These are phyloP conservation scores for Coniochaeta sp. DNA, from an alignment of 2,329 filamentous ascomycete species.

Conservation along the genomic window DNA sequence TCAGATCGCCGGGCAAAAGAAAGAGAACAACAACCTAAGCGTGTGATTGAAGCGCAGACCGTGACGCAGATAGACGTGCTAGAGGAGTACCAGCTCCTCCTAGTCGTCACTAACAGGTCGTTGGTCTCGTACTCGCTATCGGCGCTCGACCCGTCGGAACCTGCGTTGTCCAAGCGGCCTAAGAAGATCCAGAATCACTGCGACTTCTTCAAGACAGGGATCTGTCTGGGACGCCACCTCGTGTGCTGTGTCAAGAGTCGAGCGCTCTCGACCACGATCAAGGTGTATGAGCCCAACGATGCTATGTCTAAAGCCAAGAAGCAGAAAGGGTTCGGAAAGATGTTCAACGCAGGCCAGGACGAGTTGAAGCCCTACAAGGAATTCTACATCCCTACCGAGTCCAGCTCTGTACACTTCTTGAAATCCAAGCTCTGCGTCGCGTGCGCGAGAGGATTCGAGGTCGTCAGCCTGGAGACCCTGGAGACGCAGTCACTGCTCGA, in stretches of 20 bases:
- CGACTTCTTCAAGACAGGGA: constrained; percentile 97
- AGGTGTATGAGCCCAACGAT: constrained; percentile 98
- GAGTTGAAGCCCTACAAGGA: constrained; percentile 96
- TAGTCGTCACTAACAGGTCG: constrained; percentile 90
- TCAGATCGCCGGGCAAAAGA: constrained; percentile 88
- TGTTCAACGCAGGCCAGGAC: constrained; percentile 89
- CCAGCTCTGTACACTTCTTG: constrained; percentile 96
- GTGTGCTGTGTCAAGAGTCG: constrained; percentile 96
- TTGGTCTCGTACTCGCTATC: constrained; percentile 83
- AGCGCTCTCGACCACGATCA: constrained; percentile 89
- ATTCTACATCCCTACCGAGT: constrained; percentile 97
- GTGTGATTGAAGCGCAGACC: constrained; percentile 76
- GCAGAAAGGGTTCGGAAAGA: constrained; percentile 90
- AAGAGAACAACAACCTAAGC: constrained; percentile 58
- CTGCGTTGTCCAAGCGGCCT: constrained; percentile 71
- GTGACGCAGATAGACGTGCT: constrained; percentile 95
- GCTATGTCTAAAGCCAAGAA: constrained; percentile 90
- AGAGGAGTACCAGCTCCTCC: constrained; percentile 85
- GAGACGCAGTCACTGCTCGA: constrained; percentile 96
- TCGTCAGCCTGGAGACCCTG: constrained; percentile 93
- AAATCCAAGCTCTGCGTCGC: constrained; percentile 95
- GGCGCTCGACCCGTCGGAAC: constrained; percentile 78
- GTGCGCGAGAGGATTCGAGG: constrained; percentile 91
- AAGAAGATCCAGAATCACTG: constrained; percentile 97
- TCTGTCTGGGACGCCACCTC: constrained; percentile 86